Percentiles rank a stretch among this genome's conserved stretches.
Evolutionary conservation across 768 basidiomycete genomes (phyloP).

Genomic region (Tremella fuciformis): DNA sequence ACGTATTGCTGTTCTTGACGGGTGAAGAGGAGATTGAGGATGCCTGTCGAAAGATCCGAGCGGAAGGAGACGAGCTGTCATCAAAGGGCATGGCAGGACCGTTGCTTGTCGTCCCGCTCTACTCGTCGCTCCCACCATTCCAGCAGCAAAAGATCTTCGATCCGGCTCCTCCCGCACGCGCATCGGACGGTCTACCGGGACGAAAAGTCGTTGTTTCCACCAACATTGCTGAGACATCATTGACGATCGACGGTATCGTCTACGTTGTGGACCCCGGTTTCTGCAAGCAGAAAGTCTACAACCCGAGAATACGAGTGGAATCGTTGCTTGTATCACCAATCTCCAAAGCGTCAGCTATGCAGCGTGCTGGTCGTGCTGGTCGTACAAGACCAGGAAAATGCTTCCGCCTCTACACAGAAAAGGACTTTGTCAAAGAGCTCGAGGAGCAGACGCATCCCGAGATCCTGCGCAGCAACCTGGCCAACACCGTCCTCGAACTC

Average conservation of each 20-base stretch:
- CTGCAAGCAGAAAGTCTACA: constrained; percentile 97
- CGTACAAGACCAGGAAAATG: constrained; percentile 95
- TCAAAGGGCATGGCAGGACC: constrained; percentile 68
- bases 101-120: constrained; percentile 82
- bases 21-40: constrained; percentile 99
- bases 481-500: constrained; percentile 87
- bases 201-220: constrained; percentile 93
- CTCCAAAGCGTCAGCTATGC: constrained; percentile 93
- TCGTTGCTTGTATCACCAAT: constrained; percentile 89
- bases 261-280: constrained; percentile 98
- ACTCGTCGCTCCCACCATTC: constrained; percentile 87
- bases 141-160: constrained; percentile 98
- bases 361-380: constrained; percentile 92
- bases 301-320: constrained; percentile 94
- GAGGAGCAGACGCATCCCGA: constrained; percentile 98
- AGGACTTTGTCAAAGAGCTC: constrained; percentile 91
- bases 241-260: constrained; percentile 99
- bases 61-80: constrained; percentile 81
- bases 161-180: constrained; percentile 66
- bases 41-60: constrained; percentile 85
- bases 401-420: constrained; percentile 93
- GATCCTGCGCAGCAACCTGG: constrained; percentile 87
- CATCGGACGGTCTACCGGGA: constrained; percentile 70
- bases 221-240: constrained; percentile 94
- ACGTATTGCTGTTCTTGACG: constrained; percentile 90